These are phyloP conservation scores for Tolypocladium inflatum DNA, from an alignment of 2,329 filamentous ascomycete species.

Conservation along the genomic window DNA sequence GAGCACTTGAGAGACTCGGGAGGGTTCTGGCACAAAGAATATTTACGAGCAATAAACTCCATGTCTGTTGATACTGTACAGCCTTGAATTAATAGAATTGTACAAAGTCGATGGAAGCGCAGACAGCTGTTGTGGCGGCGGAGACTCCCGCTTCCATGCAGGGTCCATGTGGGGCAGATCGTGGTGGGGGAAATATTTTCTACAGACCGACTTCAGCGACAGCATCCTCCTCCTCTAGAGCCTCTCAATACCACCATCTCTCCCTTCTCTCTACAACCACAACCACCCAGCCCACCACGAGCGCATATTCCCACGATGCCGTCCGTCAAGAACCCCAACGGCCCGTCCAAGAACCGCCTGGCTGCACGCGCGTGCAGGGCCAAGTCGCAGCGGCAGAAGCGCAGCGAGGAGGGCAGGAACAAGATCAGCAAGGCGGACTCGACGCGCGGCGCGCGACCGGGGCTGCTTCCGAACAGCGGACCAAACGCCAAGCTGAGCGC, in stretches of 20 bases:
- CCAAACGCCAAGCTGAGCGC: conserved; percentile 39
- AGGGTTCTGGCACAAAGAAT: neutral
- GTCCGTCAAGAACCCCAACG: conserved; percentile 50
- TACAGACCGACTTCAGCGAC: neutral
- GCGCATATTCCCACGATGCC: conserved; percentile 27
- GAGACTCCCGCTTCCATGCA: neutral
- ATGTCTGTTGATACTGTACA: neutral
- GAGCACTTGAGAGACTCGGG: neutral
- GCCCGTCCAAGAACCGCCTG: conserved; percentile 42
- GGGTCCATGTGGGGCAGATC: neutral
- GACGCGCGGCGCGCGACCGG: conserved; percentile 39
- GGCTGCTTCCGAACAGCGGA: conserved; percentile 46
- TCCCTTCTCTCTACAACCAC: neutral
- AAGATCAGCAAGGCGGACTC: conserved; percentile 32
- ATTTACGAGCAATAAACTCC: neutral
- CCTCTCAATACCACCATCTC: too few species aligned
- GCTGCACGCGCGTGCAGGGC: conserved; percentile 34
- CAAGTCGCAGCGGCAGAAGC: conserved; percentile 34
- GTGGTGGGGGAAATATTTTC: neutral
- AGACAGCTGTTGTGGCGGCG: neutral
- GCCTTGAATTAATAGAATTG: neutral
- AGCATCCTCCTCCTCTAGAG: neutral
- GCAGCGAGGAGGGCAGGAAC: conserved; percentile 24
- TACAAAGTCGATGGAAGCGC: neutral
- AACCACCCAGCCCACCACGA: neutral